Conservation (phyloP, 805 yeast species). For the Monosporozyma solicola region DNA sequence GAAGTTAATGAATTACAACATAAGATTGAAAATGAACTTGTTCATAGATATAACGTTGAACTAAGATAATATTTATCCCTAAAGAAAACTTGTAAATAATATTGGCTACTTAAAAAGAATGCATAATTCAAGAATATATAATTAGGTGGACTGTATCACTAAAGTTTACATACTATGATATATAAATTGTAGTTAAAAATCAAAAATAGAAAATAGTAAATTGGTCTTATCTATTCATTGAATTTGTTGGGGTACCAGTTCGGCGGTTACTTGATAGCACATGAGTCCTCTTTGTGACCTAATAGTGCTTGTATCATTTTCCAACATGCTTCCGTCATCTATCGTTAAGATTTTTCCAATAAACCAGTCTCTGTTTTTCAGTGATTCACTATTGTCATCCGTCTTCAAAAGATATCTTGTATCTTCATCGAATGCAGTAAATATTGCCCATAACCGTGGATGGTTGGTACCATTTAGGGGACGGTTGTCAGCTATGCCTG, state of each 20-base stretch:
- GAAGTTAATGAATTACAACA: slow-evolving; percentile 74
- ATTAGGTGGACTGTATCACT: neutral
- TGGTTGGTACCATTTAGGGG: neutral
- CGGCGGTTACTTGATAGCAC: slow-evolving; percentile 59
- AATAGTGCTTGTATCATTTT: slow-evolving; percentile 49
- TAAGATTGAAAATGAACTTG: slow-evolving; percentile 50
- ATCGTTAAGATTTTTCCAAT: slow-evolving; percentile 61
- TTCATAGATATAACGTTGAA: slow-evolving; percentile 44
- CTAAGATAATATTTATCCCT: slow-evolving; percentile 32
- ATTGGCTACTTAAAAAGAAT: neutral
- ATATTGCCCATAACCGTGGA: slow-evolving; percentile 82
- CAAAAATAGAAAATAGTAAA: neutral
- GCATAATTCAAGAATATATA: neutral
- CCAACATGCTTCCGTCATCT: slow-evolving; percentile 44
- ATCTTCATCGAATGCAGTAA: slow-evolving; percentile 64
- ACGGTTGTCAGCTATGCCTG: slow-evolving; percentile 8
- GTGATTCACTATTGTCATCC: slow-evolving; percentile 7
- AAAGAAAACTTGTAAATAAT: neutral
- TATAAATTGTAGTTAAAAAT: neutral
- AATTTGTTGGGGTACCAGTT: slow-evolving; percentile 8
- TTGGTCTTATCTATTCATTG: neutral
- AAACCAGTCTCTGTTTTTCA: slow-evolving; percentile 62
- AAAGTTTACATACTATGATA: neutral
- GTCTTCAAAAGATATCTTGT: slow-evolving; percentile 71
- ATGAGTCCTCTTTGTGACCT: slow-evolving; percentile 49